Base-by-base conservation (phyloP, 169 alveolate genomes). In the Plasmodium billcollinsi region DNA sequence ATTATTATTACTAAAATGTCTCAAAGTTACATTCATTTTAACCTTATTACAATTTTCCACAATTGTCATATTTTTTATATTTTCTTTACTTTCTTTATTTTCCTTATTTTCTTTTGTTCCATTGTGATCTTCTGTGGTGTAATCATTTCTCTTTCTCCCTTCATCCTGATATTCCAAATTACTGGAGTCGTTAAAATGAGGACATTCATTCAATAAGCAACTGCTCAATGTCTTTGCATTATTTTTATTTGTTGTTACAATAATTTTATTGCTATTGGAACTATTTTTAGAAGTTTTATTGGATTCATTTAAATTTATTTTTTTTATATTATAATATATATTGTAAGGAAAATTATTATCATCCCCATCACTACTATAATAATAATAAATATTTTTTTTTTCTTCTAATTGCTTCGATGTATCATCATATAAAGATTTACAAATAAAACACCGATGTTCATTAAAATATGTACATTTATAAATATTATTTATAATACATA, bases 401-500 rank as follows among this genome's bases (percentile, higher is more conserved):
- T 24, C 76, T 43, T 20, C 78, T 43, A 65, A 52, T 61, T 49
- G 26, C 52, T 65, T 24, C 59, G 62, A 54, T 47, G 74, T 26
- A 24, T 54, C 63, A 43, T 76, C 75, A 26, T 83, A 72, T 45
- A 83, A 33, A 20, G 91, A 58, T 49, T 83, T 80, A 62, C 90
- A 80, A 56, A 80, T 80, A 29, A 80, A 80, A 63, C 90, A 80
- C 12, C 90, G 90, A 33, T 80, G 90, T 50, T 80, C 59, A 29
- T 61, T 52, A 54, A 80, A 80, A 62, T 80, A 80, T 8, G 39
- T 78, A 24, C 90, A 80, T 80, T 80, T 80, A 73, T 80, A 80
- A 49, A 80, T 80, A 45, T 80, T 80, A 80, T 80, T 80, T 69
- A 80, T 80, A 52, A 80, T 63, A 69, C 90, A 80, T 47, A 80